Percentiles rank a stretch among this genome's conserved stretches.
Conservation (phyloP, 169 alveolate genomes). For the Plasmodium malariae region DNA sequence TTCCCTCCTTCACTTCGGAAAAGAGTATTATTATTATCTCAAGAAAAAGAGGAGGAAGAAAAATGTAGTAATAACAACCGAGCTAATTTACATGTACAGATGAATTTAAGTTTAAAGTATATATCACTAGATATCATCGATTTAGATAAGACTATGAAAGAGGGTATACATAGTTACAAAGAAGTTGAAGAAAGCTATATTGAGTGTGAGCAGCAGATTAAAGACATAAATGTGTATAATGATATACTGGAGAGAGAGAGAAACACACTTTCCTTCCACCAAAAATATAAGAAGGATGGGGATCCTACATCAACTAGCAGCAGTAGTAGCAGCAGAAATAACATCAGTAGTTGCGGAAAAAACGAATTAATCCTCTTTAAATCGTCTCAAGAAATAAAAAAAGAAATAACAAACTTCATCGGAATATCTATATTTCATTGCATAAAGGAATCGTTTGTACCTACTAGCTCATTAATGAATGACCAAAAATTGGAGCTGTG, state of each 20-base stretch:
- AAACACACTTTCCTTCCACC: background rate
- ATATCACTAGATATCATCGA: conserved; percentile 46
- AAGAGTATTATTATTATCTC: background rate
- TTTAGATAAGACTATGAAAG: conserved; percentile 49
- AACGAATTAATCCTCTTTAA: conserved; percentile 18
- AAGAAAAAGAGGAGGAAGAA: background rate
- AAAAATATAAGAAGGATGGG: background rate
- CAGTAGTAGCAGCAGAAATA: background rate
- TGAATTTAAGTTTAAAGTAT: conserved; percentile 9
- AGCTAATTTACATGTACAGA: conserved; percentile 41
- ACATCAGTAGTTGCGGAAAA: background rate
- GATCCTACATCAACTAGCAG: no score
- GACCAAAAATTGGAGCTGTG: conserved; percentile 44
- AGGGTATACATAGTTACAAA: conserved; percentile 49
- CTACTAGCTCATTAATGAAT: conserved; percentile 37
- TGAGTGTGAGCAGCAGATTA: conserved; percentile 24
- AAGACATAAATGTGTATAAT: conserved; percentile 39
- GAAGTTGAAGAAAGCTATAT: conserved; percentile 61
- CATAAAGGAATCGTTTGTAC: conserved; percentile 6
- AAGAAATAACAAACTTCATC: conserved; percentile 33
- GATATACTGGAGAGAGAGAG: conserved; percentile 36
- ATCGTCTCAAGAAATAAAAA: conserved; percentile 59
- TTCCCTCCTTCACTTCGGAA: conserved; percentile 5
- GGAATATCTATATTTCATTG: conserved; percentile 73
- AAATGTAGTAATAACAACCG: conserved; percentile 15